A percentile compares a stretch with the other conserved stretches of the same genome.
Evolutionary conservation across 371 early-diverging fungal genomes (phyloP).

Genomic region (Saksenaea oblongispora): DNA sequence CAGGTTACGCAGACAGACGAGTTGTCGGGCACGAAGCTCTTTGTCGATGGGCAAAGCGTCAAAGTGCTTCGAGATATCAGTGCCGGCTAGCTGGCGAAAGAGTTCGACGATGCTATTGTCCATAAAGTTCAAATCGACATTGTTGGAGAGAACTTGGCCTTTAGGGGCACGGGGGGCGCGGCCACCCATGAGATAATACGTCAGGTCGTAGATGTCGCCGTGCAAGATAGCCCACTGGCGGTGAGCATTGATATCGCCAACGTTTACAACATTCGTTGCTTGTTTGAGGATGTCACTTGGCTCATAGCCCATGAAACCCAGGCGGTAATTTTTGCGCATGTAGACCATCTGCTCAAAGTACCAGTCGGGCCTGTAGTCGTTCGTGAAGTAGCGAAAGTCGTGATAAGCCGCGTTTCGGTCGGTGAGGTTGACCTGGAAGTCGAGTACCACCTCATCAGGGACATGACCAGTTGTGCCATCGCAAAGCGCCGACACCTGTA

Average conservation of each 20-base stretch:
- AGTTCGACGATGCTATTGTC: conserved; percentile 62
- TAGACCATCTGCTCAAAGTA: conserved; percentile 50
- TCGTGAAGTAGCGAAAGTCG: conserved; percentile 38
- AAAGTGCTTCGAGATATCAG: conserved; percentile 69
- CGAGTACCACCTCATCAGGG: conserved; percentile 31
- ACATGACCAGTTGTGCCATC: conserved; percentile 42
- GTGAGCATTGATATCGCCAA: conserved; percentile 40
- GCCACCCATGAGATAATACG: conserved; percentile 45
- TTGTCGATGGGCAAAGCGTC: conserved; percentile 45
- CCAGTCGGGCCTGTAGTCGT: conserved; percentile 54
- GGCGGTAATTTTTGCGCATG: conserved; percentile 53
- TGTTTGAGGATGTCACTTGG: conserved; percentile 36
- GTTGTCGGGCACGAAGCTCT: conserved; percentile 35
- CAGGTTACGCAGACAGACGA: conserved; percentile 74
- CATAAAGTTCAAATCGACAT: conserved; percentile 59
- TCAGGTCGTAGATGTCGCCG: conserved; percentile 47
- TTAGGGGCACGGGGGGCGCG: conserved; percentile 42
- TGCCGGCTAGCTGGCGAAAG: conserved; percentile 64
- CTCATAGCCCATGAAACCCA: conserved; percentile 45
- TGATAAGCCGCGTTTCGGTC: conserved; percentile 42
- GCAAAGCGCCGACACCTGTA: conserved; percentile 67
- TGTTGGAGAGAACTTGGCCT: conserved; percentile 42
- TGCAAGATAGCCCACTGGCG: conserved; percentile 49
- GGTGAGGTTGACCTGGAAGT: conserved; percentile 40
- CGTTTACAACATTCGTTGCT: conserved; percentile 35